phyloP scores from a whole-genome alignment of 306 rosid species.

The Fragaria ananassa region DNA sequence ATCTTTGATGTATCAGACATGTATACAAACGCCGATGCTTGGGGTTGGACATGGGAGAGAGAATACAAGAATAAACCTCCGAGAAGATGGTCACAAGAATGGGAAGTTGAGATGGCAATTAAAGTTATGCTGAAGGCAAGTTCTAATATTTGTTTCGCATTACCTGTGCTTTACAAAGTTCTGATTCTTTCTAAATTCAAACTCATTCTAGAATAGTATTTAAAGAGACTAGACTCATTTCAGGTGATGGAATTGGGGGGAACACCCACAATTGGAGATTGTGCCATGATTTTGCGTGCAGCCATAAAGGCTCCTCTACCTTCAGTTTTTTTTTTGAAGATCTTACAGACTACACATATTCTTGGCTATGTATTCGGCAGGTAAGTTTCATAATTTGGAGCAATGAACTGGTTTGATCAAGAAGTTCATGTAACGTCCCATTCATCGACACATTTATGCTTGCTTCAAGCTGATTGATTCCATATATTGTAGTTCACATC shows the following conservation, averaged over 20 bases:
- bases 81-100: conserved; percentile 82
- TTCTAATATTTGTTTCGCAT: conserved; percentile 23
- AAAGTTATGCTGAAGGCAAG: conserved; percentile 79
- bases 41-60: conserved; percentile 99
- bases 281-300: conserved; percentile 87
- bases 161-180: background rate
- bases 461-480: background rate
- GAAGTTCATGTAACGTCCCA: background rate
- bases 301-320: conserved; percentile 84
- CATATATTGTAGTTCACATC: conserved; percentile 10
- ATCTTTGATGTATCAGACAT: conserved; percentile 86
- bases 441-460: background rate
- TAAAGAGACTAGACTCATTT: conserved; percentile 26
- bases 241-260: conserved; percentile 93
- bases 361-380: conserved; percentile 90
- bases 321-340: conserved; percentile 78
- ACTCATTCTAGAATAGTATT: background rate
- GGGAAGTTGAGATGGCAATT: conserved; percentile 91
- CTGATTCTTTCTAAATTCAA: background rate
- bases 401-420: background rate
- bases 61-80: conserved; percentile 70
- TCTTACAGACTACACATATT: conserved; percentile 74
- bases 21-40: conserved; percentile 91
- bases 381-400: conserved; percentile 40
- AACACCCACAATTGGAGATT: conserved; percentile 85